Conservation (phyloP, 768 basidiomycete species). For the Rhodocollybia butyracea region DNA sequence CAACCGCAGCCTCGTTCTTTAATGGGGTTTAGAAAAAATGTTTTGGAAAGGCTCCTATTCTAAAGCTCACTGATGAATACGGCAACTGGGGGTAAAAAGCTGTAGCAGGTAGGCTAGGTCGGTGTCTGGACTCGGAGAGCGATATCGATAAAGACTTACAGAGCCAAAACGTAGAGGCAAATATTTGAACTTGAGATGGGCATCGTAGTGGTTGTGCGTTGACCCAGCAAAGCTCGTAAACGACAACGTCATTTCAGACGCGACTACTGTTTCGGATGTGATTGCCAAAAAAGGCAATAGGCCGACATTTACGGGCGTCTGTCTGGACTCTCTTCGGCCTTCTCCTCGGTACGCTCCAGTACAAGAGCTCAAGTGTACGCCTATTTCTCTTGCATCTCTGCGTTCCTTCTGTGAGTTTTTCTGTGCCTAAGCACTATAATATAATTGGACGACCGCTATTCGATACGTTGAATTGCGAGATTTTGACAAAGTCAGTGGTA, state of each 20-base stretch:
- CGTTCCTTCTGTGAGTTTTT: too few relatives aligned
- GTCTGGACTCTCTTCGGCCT: too few relatives aligned
- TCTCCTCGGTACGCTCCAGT: too few relatives aligned
- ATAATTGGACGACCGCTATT: too few relatives aligned
- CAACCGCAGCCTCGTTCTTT: constrained; percentile 23
- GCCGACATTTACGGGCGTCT: too few relatives aligned
- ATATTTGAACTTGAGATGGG: constrained; percentile 29
- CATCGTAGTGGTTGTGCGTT: constrained; percentile 6
- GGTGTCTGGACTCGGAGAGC: not conserved
- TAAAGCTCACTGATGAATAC: constrained; percentile 25
- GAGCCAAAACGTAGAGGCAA: constrained; percentile 33
- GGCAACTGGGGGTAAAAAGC: constrained; percentile 22
- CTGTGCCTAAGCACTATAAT: too few relatives aligned
- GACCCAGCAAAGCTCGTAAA: not conserved
- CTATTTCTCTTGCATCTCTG: too few relatives aligned
- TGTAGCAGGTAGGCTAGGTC: constrained; percentile 3
- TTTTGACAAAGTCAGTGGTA: too few relatives aligned
- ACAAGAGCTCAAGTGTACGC: too few relatives aligned
- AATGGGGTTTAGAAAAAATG: not conserved
- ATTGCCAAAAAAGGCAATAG: too few relatives aligned
- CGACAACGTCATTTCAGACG: not conserved
- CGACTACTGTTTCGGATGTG: too few relatives aligned
- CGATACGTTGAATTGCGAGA: too few relatives aligned
- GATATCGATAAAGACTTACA: constrained; percentile 19
- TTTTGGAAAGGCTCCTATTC: not conserved